Evolutionary conservation across 148 eudicot genomes (phyloP).

Genomic region (Heliamphora exappendiculata): DNA sequence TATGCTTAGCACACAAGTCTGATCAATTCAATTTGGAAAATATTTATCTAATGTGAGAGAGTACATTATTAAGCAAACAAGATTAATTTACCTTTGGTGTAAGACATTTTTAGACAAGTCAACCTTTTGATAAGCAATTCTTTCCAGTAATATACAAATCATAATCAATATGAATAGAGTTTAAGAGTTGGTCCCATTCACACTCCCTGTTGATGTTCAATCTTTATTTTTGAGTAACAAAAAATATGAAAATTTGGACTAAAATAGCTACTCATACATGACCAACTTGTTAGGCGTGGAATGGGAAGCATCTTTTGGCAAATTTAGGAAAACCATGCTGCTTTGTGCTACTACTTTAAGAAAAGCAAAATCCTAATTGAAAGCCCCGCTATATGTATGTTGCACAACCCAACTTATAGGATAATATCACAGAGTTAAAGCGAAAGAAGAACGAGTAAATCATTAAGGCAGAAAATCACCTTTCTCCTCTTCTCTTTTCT

Average conservation of each 20-base stretch:
- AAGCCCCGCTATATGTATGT: no score
- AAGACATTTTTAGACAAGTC: neutral
- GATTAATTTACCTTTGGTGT: neutral
- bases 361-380: no score
- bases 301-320: no score
- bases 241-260: no score
- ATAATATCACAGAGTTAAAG: no score
- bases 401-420: no score
- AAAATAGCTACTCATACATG: neutral
- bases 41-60: slow-evolving; percentile 1
- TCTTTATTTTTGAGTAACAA: neutral
- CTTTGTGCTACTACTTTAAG: no score
- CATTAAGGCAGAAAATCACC: no score
- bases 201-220: neutral
- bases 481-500: no score
- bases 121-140: neutral
- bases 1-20: slow-evolving; percentile 79
- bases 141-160: neutral
- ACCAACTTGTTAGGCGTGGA: no score
- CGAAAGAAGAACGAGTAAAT: no score
- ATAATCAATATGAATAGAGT: neutral
- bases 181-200: neutral
- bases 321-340: no score
- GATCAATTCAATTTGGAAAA: slow-evolving; percentile 22
- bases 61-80: neutral